A percentile compares a stretch with the other conserved stretches of the same genome.
phyloP scores from a whole-genome alignment of 2,329 filamentous ascomycete species.

The Fusarium acutatum region DNA sequence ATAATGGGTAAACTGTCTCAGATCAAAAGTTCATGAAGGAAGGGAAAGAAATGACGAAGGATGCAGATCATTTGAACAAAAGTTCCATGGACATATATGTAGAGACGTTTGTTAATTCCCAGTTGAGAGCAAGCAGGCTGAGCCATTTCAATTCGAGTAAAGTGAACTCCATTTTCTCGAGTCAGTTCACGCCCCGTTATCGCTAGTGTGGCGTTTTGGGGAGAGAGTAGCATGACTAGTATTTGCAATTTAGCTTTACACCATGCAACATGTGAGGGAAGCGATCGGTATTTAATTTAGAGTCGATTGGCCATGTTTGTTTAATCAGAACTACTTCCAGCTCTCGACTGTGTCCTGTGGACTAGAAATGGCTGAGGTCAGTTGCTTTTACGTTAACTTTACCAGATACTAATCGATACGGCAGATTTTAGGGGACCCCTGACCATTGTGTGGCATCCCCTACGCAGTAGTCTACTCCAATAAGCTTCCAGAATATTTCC shows the following conservation, averaged over 20 bases:
- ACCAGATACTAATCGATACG: no score
- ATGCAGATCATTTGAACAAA: slow-evolving; percentile 3
- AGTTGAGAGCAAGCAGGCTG: neutral
- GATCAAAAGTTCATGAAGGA: neutral
- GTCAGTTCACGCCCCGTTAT: neutral
- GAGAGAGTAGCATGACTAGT: neutral
- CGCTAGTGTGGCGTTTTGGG: neutral
- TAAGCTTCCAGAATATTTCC: neutral
- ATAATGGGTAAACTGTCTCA: neutral
- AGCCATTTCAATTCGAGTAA: neutral
- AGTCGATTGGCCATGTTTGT: no score
- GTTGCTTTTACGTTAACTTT: neutral
- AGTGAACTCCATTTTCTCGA: neutral
- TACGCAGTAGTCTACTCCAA: no score
- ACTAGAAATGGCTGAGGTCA: fast-evolving
- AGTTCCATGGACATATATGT: slow-evolving; percentile 6
- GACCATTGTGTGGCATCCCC: neutral
- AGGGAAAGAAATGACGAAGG: neutral
- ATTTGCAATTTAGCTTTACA: neutral
- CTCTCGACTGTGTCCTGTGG: neutral
- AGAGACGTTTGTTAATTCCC: neutral
- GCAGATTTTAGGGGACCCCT: fast-evolving
- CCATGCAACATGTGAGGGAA: neutral
- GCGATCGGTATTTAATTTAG: neutral
- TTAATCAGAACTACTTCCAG: neutral